Base-by-base conservation (phyloP, 108 stramenopile genomes). In the Thalassiosira profunda region DNA sequence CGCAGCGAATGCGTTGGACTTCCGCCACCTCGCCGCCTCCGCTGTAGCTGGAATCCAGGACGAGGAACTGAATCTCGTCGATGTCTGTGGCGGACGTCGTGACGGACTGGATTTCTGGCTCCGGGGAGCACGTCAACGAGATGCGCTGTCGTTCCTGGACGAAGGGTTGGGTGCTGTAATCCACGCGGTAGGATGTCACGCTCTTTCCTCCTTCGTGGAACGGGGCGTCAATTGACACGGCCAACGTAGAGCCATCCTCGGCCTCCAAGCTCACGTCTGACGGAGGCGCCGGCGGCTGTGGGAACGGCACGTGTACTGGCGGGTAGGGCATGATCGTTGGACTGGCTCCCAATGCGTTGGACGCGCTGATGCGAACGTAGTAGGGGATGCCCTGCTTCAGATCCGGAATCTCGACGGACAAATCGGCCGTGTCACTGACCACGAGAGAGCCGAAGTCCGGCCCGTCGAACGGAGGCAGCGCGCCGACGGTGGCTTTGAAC, bases 301-400 rank as follows among this genome's bases (percentile, higher is more conserved):
- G 88, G 15, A 76, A 56, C 7, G 94, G 94, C 5, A 66, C 58
- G n/a, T 79, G 73, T 47, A 86, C 68, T 49, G 89, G 77, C 18
- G 90, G 82, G 0, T 74, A 58, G 9, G 88, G 63, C 40, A 85
- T 46, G 10, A 85, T 67, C 14, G 71, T 42, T 36, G 84, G 65
- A 29, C 91, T 85, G 14, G 56, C n/a, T 1, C 94, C 94, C 41
- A 90, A 18, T 30, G 59, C 64, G 71, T 91, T 95, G 9, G 64
- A 55, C 21, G 91, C 94, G 7, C 70, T 56, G 25, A 90, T 87
- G 29, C 90, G 80, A 26, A 93, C 76, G 56, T 85, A 92, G 53
- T 93, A 92, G 17, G 83, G 67, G 6, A 93, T 76, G 11, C 90
- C 88, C 44, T 90, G 73, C 53, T 85, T 81, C 56, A 93, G 70